Evolutionary conservation across 164 flowering plant species (phyloP).

Genomic region (Annona squamosa): DNA sequence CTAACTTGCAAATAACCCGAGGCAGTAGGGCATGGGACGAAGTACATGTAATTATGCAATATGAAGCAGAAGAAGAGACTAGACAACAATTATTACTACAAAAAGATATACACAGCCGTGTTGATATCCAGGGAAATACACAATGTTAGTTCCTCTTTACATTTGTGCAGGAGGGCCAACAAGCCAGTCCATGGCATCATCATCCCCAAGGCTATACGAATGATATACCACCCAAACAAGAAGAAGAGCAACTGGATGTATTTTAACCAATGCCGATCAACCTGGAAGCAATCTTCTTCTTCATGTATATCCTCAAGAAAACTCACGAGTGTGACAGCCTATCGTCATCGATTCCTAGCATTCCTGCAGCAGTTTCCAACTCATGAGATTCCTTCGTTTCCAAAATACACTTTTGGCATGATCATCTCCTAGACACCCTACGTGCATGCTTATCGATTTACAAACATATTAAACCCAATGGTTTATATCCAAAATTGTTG

Average conservation of each 20-base stretch:
- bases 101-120: slow-evolving; percentile 2
- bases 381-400: not conserved
- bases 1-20: not conserved
- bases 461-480: not conserved
- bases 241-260: not conserved
- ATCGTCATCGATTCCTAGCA: slow-evolving; percentile 1
- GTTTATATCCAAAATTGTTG: not conserved
- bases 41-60: not conserved
- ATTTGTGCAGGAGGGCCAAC: not conserved
- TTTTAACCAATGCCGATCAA: not conserved
- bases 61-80: not conserved
- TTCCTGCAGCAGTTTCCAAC: not conserved
- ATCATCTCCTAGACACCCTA: not conserved
- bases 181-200: not conserved
- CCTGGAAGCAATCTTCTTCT: not conserved
- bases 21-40: not conserved
- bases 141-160: not conserved
- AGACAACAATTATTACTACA: not conserved
- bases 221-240: not conserved
- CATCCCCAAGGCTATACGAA: not conserved
- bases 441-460: not conserved
- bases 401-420: not conserved
- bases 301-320: not conserved
- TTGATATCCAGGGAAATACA: not conserved
- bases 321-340: not conserved